Base-by-base conservation (phyloP, 2,329 filamentous ascomycete genomes). In the Xylariaceae sp. region DNA sequence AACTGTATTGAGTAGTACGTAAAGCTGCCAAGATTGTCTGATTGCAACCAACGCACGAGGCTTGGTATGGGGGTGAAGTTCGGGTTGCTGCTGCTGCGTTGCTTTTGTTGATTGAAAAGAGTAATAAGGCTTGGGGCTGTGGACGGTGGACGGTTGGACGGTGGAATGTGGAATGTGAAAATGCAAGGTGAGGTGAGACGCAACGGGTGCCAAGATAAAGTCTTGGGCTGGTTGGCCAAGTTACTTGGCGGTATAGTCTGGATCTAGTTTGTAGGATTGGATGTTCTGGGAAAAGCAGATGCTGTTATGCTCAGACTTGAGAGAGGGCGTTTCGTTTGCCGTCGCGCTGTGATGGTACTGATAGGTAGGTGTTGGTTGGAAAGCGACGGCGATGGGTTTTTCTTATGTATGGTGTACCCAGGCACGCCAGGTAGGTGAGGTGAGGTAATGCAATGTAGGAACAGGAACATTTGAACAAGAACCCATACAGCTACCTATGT, bases 21-120 rank as follows among this genome's bases (percentile, higher is more conserved):
- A 37, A 29, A 39, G 28, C 39, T 33, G 54, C 54, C 49, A 57
- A 52, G 54, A 37, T 19, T 17, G n/a, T 29, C 21, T 28, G 28
- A 40, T 43, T 48, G 48, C 33, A 48, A 34, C 48, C 41, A 7
- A 56, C 48, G 44, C 52, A 49, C 47, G 37, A 60, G 53, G 57
- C 39, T 53, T 48, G 54, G 33, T 47, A 33, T 47, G 37, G 53
- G n/a, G 53, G 21, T 33, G 39, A 33, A 57, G 58, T 51, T 53
- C 52, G 47, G 52, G 39, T 31, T 39, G 48, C 48, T 31, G 28
- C 28, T 31, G 28, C 28, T 31, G 50, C 51, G 54, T 48, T 54
- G 43, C 45, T 46, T 49, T 43, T 46, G 48, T 14, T 48, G 50
- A 29, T 51, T 40, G 53, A 21, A 26, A 26, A 4, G 11, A 34